These are phyloP conservation scores for Colletotrichum cuscutae DNA, from an alignment of 2,329 filamentous ascomycete genomes.

Conservation along the genomic window DNA sequence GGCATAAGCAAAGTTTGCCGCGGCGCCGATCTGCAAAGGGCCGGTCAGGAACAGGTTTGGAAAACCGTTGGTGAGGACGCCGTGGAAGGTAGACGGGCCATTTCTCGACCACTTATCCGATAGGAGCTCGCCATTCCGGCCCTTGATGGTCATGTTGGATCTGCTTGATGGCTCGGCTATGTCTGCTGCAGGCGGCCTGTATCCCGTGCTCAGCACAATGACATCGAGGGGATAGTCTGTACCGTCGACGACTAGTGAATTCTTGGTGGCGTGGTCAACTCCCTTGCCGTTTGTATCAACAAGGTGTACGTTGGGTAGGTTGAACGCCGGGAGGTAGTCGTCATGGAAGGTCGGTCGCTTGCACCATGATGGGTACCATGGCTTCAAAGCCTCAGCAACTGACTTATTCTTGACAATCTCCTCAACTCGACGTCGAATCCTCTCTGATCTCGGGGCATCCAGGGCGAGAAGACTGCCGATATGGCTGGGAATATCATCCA, in stretches of 20 bases:
- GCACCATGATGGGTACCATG: slow-evolving; percentile 71
- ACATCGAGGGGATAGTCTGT: slow-evolving; percentile 58
- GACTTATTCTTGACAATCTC: slow-evolving; percentile 61
- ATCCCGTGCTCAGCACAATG: slow-evolving; percentile 51
- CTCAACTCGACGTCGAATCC: slow-evolving; percentile 58
- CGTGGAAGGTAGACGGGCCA: slow-evolving; percentile 63
- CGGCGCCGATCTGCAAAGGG: slow-evolving; percentile 51
- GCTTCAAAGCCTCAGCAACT: slow-evolving; percentile 63
- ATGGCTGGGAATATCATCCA: slow-evolving; percentile 42
- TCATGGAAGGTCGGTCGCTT: slow-evolving; percentile 73
- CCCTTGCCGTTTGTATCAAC: slow-evolving; percentile 69
- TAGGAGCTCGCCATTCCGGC: slow-evolving; percentile 55
- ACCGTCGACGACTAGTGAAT: slow-evolving; percentile 58
- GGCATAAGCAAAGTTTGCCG: slow-evolving; percentile 50
- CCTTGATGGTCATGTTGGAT: slow-evolving; percentile 46
- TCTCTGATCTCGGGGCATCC: slow-evolving; percentile 55
- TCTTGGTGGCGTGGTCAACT: slow-evolving; percentile 55
- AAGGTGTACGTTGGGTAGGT: slow-evolving; percentile 65
- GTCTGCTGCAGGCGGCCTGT: slow-evolving; percentile 43
- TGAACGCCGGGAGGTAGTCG: slow-evolving; percentile 68
- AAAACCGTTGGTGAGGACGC: slow-evolving; percentile 57
- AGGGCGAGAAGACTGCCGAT: slow-evolving; percentile 48
- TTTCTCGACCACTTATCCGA: slow-evolving; percentile 53
- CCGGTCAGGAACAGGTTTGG: slow-evolving; percentile 65
- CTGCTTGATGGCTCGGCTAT: slow-evolving; percentile 41